Percentiles rank a stretch among this genome's conserved stretches.
Conservation (phyloP, 176 grass and related monocot genomes). For the Elymus sibiricus region DNA sequence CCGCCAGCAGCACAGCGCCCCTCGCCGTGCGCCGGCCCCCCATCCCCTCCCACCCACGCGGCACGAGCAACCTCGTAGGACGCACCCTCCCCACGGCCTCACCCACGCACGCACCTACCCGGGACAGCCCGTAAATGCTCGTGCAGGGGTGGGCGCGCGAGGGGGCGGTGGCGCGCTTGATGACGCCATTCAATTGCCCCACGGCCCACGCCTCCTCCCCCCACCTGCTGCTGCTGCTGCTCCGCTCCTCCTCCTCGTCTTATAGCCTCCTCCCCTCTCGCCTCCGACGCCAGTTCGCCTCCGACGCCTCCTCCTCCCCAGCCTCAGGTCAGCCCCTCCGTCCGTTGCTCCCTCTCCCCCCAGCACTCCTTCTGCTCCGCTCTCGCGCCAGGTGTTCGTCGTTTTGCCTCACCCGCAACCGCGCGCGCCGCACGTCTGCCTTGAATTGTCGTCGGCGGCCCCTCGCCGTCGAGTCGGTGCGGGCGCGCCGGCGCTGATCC, state of each 20-base stretch:
- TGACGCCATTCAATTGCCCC: slow-evolving; percentile 56
- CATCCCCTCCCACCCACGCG: not conserved
- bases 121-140: slow-evolving; percentile 17
- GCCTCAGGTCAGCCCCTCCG: slow-evolving; percentile 32
- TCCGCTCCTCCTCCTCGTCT: slow-evolving; percentile 11
- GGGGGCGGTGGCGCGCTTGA: slow-evolving; percentile 54
- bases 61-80: not conserved
- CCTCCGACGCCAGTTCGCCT: slow-evolving; percentile 13
- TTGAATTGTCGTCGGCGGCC: not conserved
- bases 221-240: slow-evolving; percentile 19
- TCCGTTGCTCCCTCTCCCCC: not conserved
- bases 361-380: not conserved
- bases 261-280: slow-evolving; percentile 5
- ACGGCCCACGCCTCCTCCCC: slow-evolving; percentile 20
- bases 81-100: not conserved
- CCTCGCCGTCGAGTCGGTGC: not conserved
- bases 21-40: not conserved
- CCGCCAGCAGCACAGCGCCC: not conserved
- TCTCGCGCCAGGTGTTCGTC: slow-evolving; percentile 19
- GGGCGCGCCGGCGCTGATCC: not conserved
- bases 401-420: not conserved
- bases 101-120: not conserved
- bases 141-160: slow-evolving; percentile 14
- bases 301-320: slow-evolving; percentile 12
- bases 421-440: not conserved